phyloP scores from a whole-genome alignment of 805 yeast genomes.

The Kazachstania bromeliacearum region DNA sequence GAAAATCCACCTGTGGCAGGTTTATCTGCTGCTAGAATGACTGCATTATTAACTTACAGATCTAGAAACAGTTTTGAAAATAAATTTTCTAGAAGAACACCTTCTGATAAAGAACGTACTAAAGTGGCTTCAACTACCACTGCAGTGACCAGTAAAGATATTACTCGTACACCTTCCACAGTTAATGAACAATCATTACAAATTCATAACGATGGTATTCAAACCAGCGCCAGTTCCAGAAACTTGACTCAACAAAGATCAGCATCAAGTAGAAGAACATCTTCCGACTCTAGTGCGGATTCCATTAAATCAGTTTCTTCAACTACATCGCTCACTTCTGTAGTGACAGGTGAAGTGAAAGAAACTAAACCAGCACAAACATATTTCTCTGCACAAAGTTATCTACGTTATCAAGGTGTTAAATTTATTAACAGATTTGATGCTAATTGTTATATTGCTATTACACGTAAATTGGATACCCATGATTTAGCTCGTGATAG shows the following conservation, averaged over 20 bases:
- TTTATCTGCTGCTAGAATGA: constrained; percentile 93
- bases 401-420: constrained; percentile 86
- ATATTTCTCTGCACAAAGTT: constrained; percentile 90
- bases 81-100: constrained; percentile 78
- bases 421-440: constrained; percentile 86
- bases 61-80: constrained; percentile 86
- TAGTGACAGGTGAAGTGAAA: constrained; percentile 15
- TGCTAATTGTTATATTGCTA: constrained; percentile 92
- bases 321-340: constrained; percentile 21
- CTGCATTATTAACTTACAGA: constrained; percentile 87
- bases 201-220: constrained; percentile 80
- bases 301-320: constrained; percentile 27
- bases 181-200: constrained; percentile 68
- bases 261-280: constrained; percentile 6
- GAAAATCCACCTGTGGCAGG: constrained; percentile 82
- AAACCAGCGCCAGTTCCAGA: constrained; percentile 13
- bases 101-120: constrained; percentile 33
- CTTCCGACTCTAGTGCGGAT: constrained; percentile 17
- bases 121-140: constrained; percentile 14
- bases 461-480: constrained; percentile 87
- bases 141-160: constrained; percentile 1
- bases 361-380: constrained; percentile 35
- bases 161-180: constrained; percentile 30
- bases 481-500: constrained; percentile 87
- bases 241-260: not conserved